phyloP scores from a whole-genome alignment of 352 stramenopile species.

The Globisporangium paddicum region DNA sequence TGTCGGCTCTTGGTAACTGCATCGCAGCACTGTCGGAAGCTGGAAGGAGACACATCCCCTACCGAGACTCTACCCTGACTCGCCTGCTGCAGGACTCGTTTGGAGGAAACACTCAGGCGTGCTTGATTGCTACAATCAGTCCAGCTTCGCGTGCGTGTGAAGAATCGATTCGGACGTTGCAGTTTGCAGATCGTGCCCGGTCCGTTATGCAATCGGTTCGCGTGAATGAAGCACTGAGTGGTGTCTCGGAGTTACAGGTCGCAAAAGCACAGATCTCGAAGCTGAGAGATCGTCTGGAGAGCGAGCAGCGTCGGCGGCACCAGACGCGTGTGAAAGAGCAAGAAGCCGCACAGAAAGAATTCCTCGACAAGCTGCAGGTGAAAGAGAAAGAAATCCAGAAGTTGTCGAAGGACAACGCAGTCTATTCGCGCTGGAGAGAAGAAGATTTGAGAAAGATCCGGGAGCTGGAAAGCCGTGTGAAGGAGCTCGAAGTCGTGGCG shows the following conservation, averaged over 20 bases:
- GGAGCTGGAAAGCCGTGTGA: constrained; percentile 37
- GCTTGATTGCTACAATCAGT: constrained; percentile 69
- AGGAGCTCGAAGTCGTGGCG: constrained; percentile 23
- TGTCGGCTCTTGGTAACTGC: constrained; percentile 90
- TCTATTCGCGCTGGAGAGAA: constrained; percentile 55
- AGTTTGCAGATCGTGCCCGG: constrained; percentile 69
- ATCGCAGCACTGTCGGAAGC: constrained; percentile 80
- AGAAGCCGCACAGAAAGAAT: constrained; percentile 38
- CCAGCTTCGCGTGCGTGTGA: constrained; percentile 34
- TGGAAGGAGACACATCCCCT: constrained; percentile 88
- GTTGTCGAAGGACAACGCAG: constrained; percentile 48
- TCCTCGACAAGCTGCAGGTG: constrained; percentile 41
- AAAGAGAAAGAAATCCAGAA: constrained; percentile 67
- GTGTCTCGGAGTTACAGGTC: constrained; percentile 45
- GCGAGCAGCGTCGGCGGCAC: constrained; percentile 38
- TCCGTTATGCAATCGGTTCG: constrained; percentile 73
- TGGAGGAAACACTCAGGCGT: constrained; percentile 67
- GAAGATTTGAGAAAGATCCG: constrained; percentile 56
- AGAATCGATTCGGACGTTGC: constrained; percentile 72
- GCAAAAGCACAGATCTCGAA: constrained; percentile 59
- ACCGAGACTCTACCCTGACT: constrained; percentile 86
- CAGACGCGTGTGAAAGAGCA: constrained; percentile 56
- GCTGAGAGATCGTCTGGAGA: constrained; percentile 42
- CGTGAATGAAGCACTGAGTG: constrained; percentile 55
- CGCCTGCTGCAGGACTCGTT: constrained; percentile 84